phyloP scores from a whole-genome alignment of 2,329 filamentous ascomycete genomes.

The Claviceps sp. region DNA sequence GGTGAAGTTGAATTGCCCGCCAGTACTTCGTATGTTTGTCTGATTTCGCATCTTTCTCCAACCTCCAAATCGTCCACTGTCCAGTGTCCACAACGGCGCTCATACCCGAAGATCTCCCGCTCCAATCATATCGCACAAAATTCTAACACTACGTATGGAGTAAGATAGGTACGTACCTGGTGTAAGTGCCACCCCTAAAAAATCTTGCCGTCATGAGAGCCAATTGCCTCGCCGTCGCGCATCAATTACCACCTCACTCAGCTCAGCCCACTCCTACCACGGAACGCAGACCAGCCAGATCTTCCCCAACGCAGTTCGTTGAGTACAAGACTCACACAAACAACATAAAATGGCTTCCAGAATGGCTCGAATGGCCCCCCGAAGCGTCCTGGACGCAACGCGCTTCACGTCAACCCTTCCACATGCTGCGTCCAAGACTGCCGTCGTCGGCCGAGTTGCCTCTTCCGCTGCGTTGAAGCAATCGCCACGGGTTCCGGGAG shows the following conservation, averaged over 20 bases:
- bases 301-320: not conserved
- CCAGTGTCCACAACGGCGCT: too few relatives aligned
- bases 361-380: conserved; percentile 38
- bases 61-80: too few relatives aligned
- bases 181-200: conserved; percentile 12
- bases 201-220: conserved; percentile 16
- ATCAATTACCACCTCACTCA: too few relatives aligned
- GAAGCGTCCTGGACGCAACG: conserved; percentile 67
- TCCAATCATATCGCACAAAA: conserved; percentile 20
- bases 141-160: conserved; percentile 11
- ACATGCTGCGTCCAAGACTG: conserved; percentile 53
- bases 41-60: too few relatives aligned
- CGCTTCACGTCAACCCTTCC: conserved; percentile 44
- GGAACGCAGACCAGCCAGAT: not conserved
- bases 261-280: too few relatives aligned
- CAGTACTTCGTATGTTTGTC: too few relatives aligned
- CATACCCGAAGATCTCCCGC: conserved; percentile 21
- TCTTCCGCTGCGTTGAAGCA: conserved; percentile 12
- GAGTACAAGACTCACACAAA: not conserved
- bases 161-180: not conserved
- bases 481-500: conserved; percentile 25
- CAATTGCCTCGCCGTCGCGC: not conserved
- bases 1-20: too few relatives aligned
- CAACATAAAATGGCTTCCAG: conserved; percentile 23
- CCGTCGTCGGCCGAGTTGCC: conserved; percentile 19